Evolutionary conservation across 192 early-diverging fungal species (phyloP).

Genomic region (Backusella morwellensis): DNA sequence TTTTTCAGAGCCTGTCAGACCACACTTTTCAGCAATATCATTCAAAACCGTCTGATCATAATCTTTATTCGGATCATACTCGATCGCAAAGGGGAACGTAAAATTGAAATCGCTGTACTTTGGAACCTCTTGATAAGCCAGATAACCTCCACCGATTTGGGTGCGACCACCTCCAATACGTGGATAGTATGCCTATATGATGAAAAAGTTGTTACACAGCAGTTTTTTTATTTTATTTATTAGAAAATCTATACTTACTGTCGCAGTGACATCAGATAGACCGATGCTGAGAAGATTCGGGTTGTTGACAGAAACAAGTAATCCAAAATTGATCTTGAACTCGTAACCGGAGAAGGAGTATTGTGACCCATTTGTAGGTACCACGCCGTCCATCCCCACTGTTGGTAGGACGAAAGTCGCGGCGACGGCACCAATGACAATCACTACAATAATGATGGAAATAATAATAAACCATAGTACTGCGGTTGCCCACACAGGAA

Average conservation of each 20-base stretch:
- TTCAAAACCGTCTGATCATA: constrained; percentile 33
- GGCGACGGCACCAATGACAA: constrained; percentile 35
- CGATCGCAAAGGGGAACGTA: constrained; percentile 43
- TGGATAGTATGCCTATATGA: constrained; percentile 52
- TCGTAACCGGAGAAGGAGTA: constrained; percentile 25
- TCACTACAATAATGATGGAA: constrained; percentile 38
- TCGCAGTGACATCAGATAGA: constrained; percentile 42
- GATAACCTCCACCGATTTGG: constrained; percentile 45
- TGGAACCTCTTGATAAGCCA: constrained; percentile 35
- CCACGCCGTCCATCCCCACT: constrained; percentile 34
- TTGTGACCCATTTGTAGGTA: background rate
- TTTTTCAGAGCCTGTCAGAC: constrained; percentile 24
- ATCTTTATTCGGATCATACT: constrained; percentile 38
- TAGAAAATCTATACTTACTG: constrained; percentile 31
- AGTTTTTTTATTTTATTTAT: background rate
- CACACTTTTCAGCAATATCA: constrained; percentile 46
- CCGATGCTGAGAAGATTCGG: constrained; percentile 43
- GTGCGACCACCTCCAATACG: constrained; percentile 13
- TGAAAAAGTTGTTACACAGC: background rate
- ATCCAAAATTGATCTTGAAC: constrained; percentile 31
- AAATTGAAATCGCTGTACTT: constrained; percentile 33
- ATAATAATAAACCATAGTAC: constrained; percentile 31
- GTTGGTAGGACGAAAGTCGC: constrained; percentile 40
- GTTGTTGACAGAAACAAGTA: constrained; percentile 38
- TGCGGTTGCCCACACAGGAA: constrained; percentile 25